phyloP scores from a whole-genome alignment of 129 eudicot genomes.

The Saussurea involucrata region DNA sequence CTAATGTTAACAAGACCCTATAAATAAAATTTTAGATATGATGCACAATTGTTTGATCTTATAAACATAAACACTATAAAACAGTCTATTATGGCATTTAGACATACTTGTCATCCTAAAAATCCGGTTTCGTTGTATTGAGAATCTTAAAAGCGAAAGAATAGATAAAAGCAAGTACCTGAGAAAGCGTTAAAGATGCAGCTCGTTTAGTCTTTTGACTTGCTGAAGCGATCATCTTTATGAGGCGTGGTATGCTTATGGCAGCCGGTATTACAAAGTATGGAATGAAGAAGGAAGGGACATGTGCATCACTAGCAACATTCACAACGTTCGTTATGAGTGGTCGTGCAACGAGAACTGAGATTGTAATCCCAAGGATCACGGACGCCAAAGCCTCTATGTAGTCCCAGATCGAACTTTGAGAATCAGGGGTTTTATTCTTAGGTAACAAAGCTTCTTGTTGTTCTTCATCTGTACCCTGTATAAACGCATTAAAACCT shows the following conservation, averaged over 20 bases:
- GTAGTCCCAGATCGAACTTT: slow-evolving; percentile 28
- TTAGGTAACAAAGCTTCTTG: slow-evolving; percentile 38
- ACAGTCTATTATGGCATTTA: neutral
- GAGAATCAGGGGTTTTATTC: neutral
- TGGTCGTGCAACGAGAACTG: slow-evolving; percentile 43
- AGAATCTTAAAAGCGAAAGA: neutral
- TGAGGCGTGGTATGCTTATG: slow-evolving; percentile 42
- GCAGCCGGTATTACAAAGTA: slow-evolving; percentile 58
- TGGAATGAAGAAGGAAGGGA: slow-evolving; percentile 57
- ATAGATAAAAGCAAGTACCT: slow-evolving; percentile 26
- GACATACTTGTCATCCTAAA: neutral
- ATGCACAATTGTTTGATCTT: neutral
- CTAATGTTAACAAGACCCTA: neutral
- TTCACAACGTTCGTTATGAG: slow-evolving; percentile 40
- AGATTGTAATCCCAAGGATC: slow-evolving; percentile 36
- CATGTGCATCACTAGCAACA: slow-evolving; percentile 40
- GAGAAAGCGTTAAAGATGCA: slow-evolving; percentile 56
- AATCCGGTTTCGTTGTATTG: neutral
- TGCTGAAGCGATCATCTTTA: slow-evolving; percentile 40
- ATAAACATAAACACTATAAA: neutral
- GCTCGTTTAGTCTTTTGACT: slow-evolving; percentile 47
- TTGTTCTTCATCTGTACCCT: slow-evolving; percentile 37
- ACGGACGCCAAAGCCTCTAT: slow-evolving; percentile 39
- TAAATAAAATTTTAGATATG: neutral
- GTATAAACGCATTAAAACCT: slow-evolving; percentile 8